phyloP scores from a whole-genome alignment of 2,329 filamentous ascomycete genomes.

The Aspergillus clavatus region DNA sequence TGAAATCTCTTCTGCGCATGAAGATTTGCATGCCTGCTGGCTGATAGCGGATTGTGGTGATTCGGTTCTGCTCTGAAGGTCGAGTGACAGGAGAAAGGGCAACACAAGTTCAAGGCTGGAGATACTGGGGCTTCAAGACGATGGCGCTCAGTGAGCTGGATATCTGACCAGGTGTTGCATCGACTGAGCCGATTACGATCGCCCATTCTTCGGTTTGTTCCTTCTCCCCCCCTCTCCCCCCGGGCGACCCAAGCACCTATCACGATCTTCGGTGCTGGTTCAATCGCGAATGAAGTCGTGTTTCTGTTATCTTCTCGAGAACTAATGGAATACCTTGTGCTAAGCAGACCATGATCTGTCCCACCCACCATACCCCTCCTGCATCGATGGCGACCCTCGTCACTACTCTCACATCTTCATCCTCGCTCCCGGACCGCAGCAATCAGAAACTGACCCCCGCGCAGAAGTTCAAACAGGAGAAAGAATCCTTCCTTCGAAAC shows the following conservation, averaged over 20 bases:
- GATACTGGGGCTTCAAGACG: background rate
- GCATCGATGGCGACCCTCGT: background rate
- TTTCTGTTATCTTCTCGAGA: no score
- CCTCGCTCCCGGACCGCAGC: constrained; percentile 1
- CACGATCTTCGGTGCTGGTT: no score
- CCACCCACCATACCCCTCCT: background rate
- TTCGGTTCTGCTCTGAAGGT: no score
- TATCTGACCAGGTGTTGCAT: background rate
- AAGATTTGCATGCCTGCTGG: background rate
- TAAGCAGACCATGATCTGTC: no score
- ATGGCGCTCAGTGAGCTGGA: background rate
- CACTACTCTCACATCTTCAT: background rate
- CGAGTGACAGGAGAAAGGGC: background rate
- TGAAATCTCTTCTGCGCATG: background rate
- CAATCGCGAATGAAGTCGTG: background rate
- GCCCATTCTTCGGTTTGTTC: background rate
- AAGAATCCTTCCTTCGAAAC: constrained; percentile 9
- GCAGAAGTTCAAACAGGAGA: constrained; percentile 4
- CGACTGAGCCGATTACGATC: background rate
- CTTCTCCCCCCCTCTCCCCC: background rate
- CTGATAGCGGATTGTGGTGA: background rate
- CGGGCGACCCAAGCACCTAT: no score
- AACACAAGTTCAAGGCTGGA: background rate
- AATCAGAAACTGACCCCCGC: background rate
- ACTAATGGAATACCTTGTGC: no score